These are phyloP conservation scores for Triticum timopheevii DNA, from an alignment of 176 grass and related monocot species.

Conservation along the genomic window DNA sequence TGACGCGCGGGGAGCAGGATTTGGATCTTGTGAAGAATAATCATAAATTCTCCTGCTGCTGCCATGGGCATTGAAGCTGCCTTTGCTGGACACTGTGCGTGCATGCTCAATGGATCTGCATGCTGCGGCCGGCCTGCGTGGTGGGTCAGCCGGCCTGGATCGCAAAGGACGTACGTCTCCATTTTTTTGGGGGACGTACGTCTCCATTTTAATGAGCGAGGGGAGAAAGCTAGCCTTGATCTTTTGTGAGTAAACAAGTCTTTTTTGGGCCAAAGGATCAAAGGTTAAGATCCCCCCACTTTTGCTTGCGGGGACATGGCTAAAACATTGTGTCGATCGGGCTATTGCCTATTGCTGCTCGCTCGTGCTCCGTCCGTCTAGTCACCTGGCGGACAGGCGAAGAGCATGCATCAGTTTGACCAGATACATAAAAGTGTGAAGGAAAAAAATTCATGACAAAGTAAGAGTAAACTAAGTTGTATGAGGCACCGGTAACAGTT, in stretches of 20 bases:
- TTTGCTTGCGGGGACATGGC: background rate
- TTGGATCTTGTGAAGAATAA: constrained; percentile 44
- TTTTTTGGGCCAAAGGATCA: background rate
- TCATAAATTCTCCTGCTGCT: constrained; percentile 35
- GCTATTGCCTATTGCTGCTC: background rate
- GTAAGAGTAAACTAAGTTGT: background rate
- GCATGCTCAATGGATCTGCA: background rate
- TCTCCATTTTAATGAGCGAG: constrained; percentile 25
- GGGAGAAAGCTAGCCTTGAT: constrained; percentile 7
- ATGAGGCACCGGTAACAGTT: too few relatives aligned
- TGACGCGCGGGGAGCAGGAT: constrained; percentile 11
- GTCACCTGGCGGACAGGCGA: background rate
- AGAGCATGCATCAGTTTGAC: too few relatives aligned
- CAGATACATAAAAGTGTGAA: too few relatives aligned
- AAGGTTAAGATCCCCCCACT: background rate
- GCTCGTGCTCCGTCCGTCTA: background rate
- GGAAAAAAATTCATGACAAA: background rate
- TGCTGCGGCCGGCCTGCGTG: background rate
- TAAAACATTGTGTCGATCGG: background rate
- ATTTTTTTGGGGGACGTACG: background rate
- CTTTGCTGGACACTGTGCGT: background rate
- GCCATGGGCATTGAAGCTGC: constrained; percentile 31
- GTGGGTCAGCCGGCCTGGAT: background rate
- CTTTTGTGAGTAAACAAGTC: background rate
- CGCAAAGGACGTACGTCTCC: constrained; percentile 4